phyloP scores from a whole-genome alignment of 768 basidiomycete species.

The Termitomyces sp. region DNA sequence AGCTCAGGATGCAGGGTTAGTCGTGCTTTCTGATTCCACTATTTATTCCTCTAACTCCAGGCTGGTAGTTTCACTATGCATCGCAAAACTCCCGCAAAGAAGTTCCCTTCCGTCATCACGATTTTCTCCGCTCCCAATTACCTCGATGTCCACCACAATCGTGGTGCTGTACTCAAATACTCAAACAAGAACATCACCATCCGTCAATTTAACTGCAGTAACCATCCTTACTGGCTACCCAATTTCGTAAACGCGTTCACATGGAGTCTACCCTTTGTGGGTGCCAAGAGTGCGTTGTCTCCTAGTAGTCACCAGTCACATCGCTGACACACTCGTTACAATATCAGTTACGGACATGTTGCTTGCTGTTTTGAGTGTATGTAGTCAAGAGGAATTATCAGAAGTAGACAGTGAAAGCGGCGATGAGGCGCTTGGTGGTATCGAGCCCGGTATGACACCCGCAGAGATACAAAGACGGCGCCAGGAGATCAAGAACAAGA shows the following conservation, averaged over 20 bases:
- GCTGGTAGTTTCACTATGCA: slow-evolving; percentile 80
- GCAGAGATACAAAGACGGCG: slow-evolving; percentile 47
- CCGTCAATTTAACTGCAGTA: slow-evolving; percentile 72
- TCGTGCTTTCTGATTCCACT: not conserved
- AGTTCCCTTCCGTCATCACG: slow-evolving; percentile 95
- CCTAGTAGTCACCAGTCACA: too few species aligned
- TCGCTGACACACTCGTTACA: not conserved
- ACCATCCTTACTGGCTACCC: slow-evolving; percentile 94
- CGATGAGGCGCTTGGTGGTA: slow-evolving; percentile 21
- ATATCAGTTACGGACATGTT: slow-evolving; percentile 92
- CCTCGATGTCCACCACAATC: slow-evolving; percentile 94
- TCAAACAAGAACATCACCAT: slow-evolving; percentile 96
- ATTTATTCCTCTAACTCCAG: not conserved
- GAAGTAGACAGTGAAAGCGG: slow-evolving; percentile 42
- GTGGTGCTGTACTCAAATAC: slow-evolving; percentile 95
- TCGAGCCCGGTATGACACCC: slow-evolving; percentile 24
- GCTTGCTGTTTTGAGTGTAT: slow-evolving; percentile 89
- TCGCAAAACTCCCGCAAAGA: slow-evolving; percentile 89
- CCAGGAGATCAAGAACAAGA: slow-evolving; percentile 89
- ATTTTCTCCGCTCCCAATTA: slow-evolving; percentile 98
- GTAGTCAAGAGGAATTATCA: slow-evolving; percentile 87
- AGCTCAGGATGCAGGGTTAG: slow-evolving; percentile 92
- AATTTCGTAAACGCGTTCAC: slow-evolving; percentile 99
- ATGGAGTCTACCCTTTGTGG: slow-evolving; percentile 96
- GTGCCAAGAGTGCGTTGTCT: slow-evolving; percentile 76